phyloP scores from a whole-genome alignment of 2,329 filamentous ascomycete species.

The Phaeosphaeria sp. region DNA sequence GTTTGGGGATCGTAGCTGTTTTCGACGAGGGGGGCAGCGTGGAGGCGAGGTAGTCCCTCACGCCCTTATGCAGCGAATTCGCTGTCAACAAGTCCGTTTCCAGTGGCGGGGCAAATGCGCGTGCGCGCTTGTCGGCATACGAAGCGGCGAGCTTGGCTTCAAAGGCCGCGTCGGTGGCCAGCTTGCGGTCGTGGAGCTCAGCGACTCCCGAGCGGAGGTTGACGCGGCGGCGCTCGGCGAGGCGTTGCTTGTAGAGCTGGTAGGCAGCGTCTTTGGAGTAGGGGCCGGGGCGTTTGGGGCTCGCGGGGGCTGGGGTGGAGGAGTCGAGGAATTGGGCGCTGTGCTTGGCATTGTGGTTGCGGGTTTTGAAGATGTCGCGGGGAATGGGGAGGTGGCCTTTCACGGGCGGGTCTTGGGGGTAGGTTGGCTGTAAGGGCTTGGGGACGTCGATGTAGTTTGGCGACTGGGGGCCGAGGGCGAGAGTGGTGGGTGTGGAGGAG shows the following conservation, averaged over 20 bases:
- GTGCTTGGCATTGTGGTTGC: slow-evolving; percentile 58
- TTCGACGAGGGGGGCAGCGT: slow-evolving; percentile 33
- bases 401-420: slow-evolving; percentile 56
- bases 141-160: slow-evolving; percentile 27
- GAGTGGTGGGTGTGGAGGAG: slow-evolving; percentile 52
- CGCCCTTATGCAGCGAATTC: slow-evolving; percentile 36
- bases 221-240: slow-evolving; percentile 74
- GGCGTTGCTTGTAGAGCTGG: slow-evolving; percentile 70
- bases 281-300: slow-evolving; percentile 41
- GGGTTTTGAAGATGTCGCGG: slow-evolving; percentile 72
- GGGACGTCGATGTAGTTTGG: slow-evolving; percentile 87
- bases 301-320: slow-evolving; percentile 63
- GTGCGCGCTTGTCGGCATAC: slow-evolving; percentile 57
- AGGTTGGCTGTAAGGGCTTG: slow-evolving; percentile 73
- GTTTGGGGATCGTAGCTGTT: slow-evolving; percentile 32
- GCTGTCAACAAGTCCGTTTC: slow-evolving; percentile 60
- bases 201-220: slow-evolving; percentile 75
- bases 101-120: slow-evolving; percentile 69
- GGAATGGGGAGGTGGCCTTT: slow-evolving; percentile 86
- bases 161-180: slow-evolving; percentile 28
- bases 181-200: slow-evolving; percentile 64
- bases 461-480: slow-evolving; percentile 77
- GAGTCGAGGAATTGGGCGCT: slow-evolving; percentile 65
- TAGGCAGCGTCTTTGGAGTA: slow-evolving; percentile 55
- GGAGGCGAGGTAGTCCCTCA: slow-evolving; percentile 44